These are phyloP conservation scores for Stemphylium beticola DNA, from an alignment of 2,329 filamentous ascomycete genomes.

Conservation along the genomic window DNA sequence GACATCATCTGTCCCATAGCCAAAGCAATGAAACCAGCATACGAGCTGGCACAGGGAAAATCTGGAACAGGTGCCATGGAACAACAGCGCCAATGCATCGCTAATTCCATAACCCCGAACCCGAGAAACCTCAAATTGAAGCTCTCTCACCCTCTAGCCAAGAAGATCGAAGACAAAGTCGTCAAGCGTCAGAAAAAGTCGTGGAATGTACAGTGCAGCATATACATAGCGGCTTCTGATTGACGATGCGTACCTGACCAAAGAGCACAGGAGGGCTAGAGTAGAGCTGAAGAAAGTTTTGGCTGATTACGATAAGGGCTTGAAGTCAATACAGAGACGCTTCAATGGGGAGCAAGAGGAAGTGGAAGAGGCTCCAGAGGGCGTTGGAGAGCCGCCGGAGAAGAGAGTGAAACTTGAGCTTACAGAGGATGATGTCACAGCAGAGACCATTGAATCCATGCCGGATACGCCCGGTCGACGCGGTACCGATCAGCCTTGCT, in stretches of 20 bases:
- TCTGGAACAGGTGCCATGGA: background rate
- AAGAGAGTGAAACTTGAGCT: too few relatives aligned
- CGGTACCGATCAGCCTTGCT: too few relatives aligned
- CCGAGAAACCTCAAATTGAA: too few relatives aligned
- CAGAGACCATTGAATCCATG: too few relatives aligned
- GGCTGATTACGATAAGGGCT: background rate
- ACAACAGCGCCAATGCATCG: too few relatives aligned
- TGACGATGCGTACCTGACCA: background rate
- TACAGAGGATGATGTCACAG: too few relatives aligned
- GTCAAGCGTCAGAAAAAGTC: background rate
- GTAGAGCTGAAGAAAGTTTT: slow-evolving; percentile 1
- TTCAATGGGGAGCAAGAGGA: slow-evolving; percentile 1
- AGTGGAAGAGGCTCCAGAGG: background rate
- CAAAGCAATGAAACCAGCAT: slow-evolving; percentile 10
- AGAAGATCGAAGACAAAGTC: background rate
- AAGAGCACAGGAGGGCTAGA: slow-evolving; percentile 3
- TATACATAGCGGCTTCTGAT: slow-evolving; percentile 8
- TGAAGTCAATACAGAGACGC: background rate
- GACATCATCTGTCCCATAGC: slow-evolving; percentile 16
- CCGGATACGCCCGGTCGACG: too few relatives aligned
- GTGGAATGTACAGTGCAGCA: slow-evolving; percentile 7
- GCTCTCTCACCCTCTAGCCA: background rate
- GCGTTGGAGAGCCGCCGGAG: background rate
- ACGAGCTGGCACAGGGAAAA: background rate
- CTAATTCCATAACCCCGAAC: background rate